Percentiles rank a stretch among this genome's conserved stretches.
Evolutionary conservation across 371 early-diverging fungal genomes (phyloP).

Genomic region (Thermomucor indicae-seudaticae): DNA sequence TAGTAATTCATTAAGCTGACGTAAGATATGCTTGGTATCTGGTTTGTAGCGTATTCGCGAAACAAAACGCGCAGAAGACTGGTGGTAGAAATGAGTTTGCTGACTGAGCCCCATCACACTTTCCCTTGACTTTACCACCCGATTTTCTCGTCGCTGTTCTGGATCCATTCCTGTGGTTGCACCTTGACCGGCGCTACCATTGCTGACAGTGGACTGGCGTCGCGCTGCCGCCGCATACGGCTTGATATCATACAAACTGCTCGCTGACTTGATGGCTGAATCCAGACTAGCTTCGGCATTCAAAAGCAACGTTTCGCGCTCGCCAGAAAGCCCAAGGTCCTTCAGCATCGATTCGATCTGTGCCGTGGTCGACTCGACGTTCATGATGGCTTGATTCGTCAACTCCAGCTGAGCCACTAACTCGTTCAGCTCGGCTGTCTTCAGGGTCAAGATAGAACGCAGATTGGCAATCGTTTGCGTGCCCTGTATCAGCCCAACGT

Average conservation of each 20-base stretch:
- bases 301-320: constrained; percentile 19
- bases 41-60: constrained; percentile 43
- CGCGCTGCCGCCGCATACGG: constrained; percentile 5
- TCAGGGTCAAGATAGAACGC: constrained; percentile 43
- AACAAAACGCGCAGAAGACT: constrained; percentile 8
- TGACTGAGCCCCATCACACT: not conserved
- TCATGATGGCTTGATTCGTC: constrained; percentile 40
- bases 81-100: not conserved
- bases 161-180: constrained; percentile 1
- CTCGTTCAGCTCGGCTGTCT: constrained; percentile 48
- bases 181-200: constrained; percentile 19
- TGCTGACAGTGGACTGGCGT: constrained; percentile 18
- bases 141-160: constrained; percentile 10
- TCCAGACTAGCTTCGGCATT: constrained; percentile 41
- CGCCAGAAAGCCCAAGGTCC: constrained; percentile 32
- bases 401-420: constrained; percentile 42
- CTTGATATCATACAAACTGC: constrained; percentile 22
- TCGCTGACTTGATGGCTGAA: constrained; percentile 46
- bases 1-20: constrained; percentile 37
- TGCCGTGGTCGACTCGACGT: constrained; percentile 39
- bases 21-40: constrained; percentile 41
- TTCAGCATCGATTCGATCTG: constrained; percentile 43
- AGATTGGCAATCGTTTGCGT: constrained; percentile 43
- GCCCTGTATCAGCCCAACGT: constrained; percentile 18
- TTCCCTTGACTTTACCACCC: constrained; percentile 3